phyloP scores from a whole-genome alignment of 495 filamentous ascomycete genomes.

The Pseudoneurospora amorphoporcata region DNA sequence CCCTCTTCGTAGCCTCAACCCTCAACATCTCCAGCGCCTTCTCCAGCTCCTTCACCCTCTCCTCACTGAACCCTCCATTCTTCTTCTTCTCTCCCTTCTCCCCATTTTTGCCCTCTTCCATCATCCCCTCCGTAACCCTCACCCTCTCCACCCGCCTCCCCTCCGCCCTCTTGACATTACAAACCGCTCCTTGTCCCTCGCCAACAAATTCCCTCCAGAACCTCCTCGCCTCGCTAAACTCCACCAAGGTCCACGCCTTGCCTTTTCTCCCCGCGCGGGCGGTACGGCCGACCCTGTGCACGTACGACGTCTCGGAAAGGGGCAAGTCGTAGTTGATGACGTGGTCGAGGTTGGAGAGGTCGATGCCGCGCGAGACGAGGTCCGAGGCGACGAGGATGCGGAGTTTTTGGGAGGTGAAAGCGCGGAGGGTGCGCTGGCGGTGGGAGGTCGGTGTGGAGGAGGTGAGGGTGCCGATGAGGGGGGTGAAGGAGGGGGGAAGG shows the following conservation, averaged over 20 bases:
- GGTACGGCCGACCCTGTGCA: slow-evolving; percentile 88
- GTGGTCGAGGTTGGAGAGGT: slow-evolving; percentile 65
- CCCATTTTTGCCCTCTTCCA: slow-evolving; percentile 7
- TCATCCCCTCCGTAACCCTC: slow-evolving; percentile 15
- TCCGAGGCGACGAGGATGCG: slow-evolving; percentile 81
- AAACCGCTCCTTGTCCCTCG: slow-evolving; percentile 19
- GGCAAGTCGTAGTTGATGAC: slow-evolving; percentile 95
- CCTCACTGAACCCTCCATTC: slow-evolving; percentile 30
- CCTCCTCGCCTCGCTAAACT: slow-evolving; percentile 68
- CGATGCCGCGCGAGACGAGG: slow-evolving; percentile 85
- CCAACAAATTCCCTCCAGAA: slow-evolving; percentile 72
- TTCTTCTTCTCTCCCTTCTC: slow-evolving; percentile 27
- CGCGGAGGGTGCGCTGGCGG: slow-evolving; percentile 48
- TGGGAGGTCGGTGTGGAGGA: slow-evolving; percentile 57
- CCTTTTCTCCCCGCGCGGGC: slow-evolving; percentile 72
- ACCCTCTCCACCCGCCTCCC: slow-evolving; percentile 18
- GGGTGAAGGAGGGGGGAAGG: slow-evolving; percentile 21
- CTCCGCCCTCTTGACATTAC: slow-evolving; percentile 13
- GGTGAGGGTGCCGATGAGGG: slow-evolving; percentile 58
- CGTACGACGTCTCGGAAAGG: slow-evolving; percentile 64
- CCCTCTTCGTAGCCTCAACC: slow-evolving; percentile 30
- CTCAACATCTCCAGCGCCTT: slow-evolving; percentile 43
- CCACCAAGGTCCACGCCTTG: slow-evolving; percentile 72
- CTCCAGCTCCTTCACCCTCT: slow-evolving; percentile 47
- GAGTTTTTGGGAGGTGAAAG: slow-evolving; percentile 52